These are phyloP conservation scores for Calocera viscosa DNA, from an alignment of 768 basidiomycete genomes.

Conservation along the genomic window DNA sequence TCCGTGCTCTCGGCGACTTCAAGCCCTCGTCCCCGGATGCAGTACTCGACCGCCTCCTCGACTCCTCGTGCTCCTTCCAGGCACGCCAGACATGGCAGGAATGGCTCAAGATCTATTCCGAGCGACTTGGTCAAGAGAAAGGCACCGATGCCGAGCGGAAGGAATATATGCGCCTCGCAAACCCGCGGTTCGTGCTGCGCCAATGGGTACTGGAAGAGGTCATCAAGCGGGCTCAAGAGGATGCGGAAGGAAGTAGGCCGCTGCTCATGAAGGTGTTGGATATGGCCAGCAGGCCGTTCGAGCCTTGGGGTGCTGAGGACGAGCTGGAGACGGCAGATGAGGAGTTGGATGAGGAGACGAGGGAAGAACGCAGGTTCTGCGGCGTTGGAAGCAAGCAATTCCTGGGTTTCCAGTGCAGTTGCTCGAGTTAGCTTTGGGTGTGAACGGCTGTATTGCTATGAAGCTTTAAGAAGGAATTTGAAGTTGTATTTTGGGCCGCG, in stretches of 20 bases:
- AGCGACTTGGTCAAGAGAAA: slow-evolving; percentile 35
- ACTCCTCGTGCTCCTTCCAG: slow-evolving; percentile 22
- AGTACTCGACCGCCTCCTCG: slow-evolving; percentile 22
- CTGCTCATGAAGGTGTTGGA: slow-evolving; percentile 70
- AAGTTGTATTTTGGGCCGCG: too few relatives aligned
- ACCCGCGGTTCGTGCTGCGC: slow-evolving; percentile 84
- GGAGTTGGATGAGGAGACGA: slow-evolving; percentile 44
- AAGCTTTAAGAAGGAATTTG: too few relatives aligned
- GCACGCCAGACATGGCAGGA: slow-evolving; percentile 42
- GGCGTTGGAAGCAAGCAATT: slow-evolving; percentile 60
- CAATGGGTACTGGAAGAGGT: slow-evolving; percentile 96
- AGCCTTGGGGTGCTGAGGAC: slow-evolving; percentile 73
- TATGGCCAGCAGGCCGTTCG: slow-evolving; percentile 83
- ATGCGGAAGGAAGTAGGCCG: slow-evolving; percentile 46
- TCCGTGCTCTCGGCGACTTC: slow-evolving; percentile 61
- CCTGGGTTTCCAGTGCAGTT: slow-evolving; percentile 89
- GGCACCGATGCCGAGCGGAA: slow-evolving; percentile 37
- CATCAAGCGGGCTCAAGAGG: slow-evolving; percentile 60
- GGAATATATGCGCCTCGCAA: slow-evolving; percentile 43
- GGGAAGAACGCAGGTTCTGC: slow-evolving; percentile 64
- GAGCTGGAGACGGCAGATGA: slow-evolving; percentile 28
- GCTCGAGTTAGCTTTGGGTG: slow-evolving; percentile 49
- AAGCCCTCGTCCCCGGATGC: slow-evolving; percentile 28
- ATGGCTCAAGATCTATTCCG: slow-evolving; percentile 56
- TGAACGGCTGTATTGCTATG: too few relatives aligned